Base-by-base conservation (phyloP, 495 filamentous ascomycete genomes). In the Bacidia gigantensis region DNA sequence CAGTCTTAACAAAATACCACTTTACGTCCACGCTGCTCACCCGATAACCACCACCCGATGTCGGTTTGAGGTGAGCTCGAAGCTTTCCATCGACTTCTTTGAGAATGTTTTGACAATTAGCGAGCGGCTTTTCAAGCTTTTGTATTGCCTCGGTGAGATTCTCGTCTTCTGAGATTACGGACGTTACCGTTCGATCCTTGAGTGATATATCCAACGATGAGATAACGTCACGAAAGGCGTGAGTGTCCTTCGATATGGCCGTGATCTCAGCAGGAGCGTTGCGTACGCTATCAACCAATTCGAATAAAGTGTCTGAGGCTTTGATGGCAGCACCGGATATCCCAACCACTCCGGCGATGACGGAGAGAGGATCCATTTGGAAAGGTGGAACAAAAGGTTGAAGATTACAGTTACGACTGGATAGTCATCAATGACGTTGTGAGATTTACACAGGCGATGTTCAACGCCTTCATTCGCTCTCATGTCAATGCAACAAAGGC, bases 1-100 rank as follows among this genome's bases (percentile, higher is more conserved):
- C 40, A 32, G 46, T 56, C 40, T 51, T 56, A 17, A 20, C 29
- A 11, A 56, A 52, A 39, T 52, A 56, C 54, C 54, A 56, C 20
- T 46, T 23, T 12, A 52, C 18, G 23, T 52, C 49, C n/a, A 46
- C 35, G 29, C 49, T 40, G 24, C 49, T 56, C 17, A 56, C 38
- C 42, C 42, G 26, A 2, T 26, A 39, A 11, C 48, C 23, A 1
- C 50, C 54, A 22, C 45, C 49, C 22, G 42, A 26, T 20, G 47
- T 22, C 12, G 54, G 49, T 25, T 51, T 51, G 9, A 52, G 12
- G 18, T 40, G 50, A 7, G 44, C 7, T 10, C 47, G 48, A 11
- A 52, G 42, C 26, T 52, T 56, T 18, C 41, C 20, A 24, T 50
- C 46, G 2, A 52, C 3, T 22, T 51, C 48, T n/a, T 22, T 49